Base-by-base conservation (phyloP, 441 rosid genomes). In the Jatropha multifida region DNA sequence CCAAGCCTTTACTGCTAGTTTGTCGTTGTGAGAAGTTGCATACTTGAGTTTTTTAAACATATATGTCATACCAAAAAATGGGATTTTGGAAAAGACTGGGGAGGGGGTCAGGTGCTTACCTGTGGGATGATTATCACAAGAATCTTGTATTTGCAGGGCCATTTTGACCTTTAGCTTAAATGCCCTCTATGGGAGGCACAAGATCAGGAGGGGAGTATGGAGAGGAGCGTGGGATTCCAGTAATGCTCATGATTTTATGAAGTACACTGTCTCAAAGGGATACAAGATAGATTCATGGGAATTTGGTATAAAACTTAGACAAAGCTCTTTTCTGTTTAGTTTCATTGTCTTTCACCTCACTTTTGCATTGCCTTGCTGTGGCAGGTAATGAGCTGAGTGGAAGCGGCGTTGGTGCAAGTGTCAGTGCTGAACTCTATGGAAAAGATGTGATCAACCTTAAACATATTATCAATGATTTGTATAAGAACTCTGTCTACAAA, bases 381-480 rank as follows among this genome's bases (percentile, higher is more conserved):
- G 69, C 65, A 95, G 99, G 99, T 78, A 95, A 95, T 18, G 99
- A 95, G 83, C 84, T 95, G 83, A 77, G 94, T 74, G 99, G 99
- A 81, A 85, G 69, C 18, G 97, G 98, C 0, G 63, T 95, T 54
- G 97, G 89, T 11, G 99, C 99, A 61, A 87, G 89, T 23, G 92
- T 93, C 54, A 78, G 77, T 42, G 99, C 85, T 69, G 92, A 88
- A 72, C 87, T 87, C 65, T 95, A 95, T 73, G 99, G 90, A 27
- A 90, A 89, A 85, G 99, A 96, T 77, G 54, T 88, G 84, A 82
- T 87, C 79, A 63, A 71, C 77, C 89, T 96, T 49, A 92, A 74
- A 76, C 81, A 79, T 27, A 88, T 92, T 51, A 84, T 96, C 72
- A 62, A 86, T 68, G 86, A 79, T 65, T 76, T 89, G 73, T 96